Conservation (phyloP, 2,329 filamentous ascomycete genomes). For the Penicillium psychrosexuale region DNA sequence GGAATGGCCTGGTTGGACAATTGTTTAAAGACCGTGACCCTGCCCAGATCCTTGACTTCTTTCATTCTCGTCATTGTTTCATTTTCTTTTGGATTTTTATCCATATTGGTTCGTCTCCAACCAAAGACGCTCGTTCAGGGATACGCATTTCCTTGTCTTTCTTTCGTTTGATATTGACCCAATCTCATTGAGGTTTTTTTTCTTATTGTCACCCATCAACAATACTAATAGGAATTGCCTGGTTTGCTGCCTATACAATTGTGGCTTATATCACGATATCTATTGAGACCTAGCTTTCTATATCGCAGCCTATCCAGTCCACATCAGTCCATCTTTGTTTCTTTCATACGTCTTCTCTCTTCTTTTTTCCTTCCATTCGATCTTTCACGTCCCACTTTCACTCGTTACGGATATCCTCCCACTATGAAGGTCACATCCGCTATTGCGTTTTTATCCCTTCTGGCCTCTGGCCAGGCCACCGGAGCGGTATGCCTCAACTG, state of each 20-base stretch:
- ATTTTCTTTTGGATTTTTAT: constrained; percentile 24
- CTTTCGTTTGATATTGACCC: constrained; percentile 4
- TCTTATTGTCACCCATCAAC: constrained; percentile 16
- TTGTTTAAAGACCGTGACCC: constrained; percentile 3
- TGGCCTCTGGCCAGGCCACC: constrained; percentile 46
- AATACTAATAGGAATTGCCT: constrained; percentile 10
- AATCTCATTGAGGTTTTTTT: constrained; percentile 9
- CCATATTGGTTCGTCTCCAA: constrained; percentile 27
- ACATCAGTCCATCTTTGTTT: constrained; percentile 1
- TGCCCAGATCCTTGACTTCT: neutral
- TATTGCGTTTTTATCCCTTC: constrained; percentile 36
- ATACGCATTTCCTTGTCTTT: constrained; percentile 11
- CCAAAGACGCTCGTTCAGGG: constrained; percentile 44
- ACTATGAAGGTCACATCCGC: constrained; percentile 28
- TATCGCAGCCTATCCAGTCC: constrained; percentile 9
- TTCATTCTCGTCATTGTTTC: constrained; percentile 12
- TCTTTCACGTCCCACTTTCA: constrained; percentile 25
- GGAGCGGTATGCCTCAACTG: constrained; percentile 42
- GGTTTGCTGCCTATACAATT: neutral
- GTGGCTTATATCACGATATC: neutral
- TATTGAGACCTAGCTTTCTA: constrained; percentile 7
- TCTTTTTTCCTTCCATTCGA: constrained; percentile 16
- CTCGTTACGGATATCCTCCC: constrained; percentile 26
- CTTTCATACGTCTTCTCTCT: constrained; percentile 3
- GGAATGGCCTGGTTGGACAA: neutral